A percentile compares a stretch with the other conserved stretches of the same genome.
These are phyloP conservation scores for Adenanthera pavonina DNA, from an alignment of 306 rosid species.

Conservation along the genomic window DNA sequence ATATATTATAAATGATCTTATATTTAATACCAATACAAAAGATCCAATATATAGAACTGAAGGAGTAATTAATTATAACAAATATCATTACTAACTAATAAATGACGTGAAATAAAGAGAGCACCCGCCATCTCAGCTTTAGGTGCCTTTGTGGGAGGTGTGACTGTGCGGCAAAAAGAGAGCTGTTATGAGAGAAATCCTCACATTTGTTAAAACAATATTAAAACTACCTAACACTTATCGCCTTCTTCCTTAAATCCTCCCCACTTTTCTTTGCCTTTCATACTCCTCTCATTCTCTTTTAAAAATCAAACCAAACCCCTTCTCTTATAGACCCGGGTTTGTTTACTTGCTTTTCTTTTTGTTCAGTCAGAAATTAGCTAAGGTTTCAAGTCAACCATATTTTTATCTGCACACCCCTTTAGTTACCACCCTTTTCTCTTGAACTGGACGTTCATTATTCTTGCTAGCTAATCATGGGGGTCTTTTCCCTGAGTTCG, in stretches of 20 bases:
- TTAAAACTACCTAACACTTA: slow-evolving; percentile 64
- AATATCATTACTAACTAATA: slow-evolving; percentile 41
- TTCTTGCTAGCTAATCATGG: slow-evolving; percentile 57
- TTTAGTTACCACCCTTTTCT: slow-evolving; percentile 34
- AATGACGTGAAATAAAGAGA: slow-evolving; percentile 50
- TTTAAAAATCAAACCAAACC: slow-evolving; percentile 51
- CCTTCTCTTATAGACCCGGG: slow-evolving; percentile 43
- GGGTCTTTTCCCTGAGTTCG: slow-evolving; percentile 58
- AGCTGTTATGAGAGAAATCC: slow-evolving; percentile 44
- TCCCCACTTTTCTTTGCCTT: slow-evolving; percentile 46
- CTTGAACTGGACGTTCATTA: slow-evolving; percentile 26
- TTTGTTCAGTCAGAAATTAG: slow-evolving; percentile 52
- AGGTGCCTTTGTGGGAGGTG: slow-evolving; percentile 46
- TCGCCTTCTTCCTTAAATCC: slow-evolving; percentile 70
- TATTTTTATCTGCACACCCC: slow-evolving; percentile 44
- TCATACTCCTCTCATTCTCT: slow-evolving; percentile 45
- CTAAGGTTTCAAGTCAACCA: slow-evolving; percentile 56
- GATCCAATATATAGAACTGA: too few relatives aligned
- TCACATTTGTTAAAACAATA: slow-evolving; percentile 37
- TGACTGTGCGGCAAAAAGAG: slow-evolving; percentile 67
- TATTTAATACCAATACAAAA: too few relatives aligned
- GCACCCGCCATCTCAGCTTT: slow-evolving; percentile 64
- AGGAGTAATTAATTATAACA: slow-evolving; percentile 16
- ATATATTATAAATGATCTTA: too few relatives aligned
- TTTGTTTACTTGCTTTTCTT: slow-evolving; percentile 68